Evolutionary conservation across 495 filamentous ascomycete genomes (phyloP), one percentile per base, ranked within the genome.

Genomic region (Penicillium subrubescens): DNA sequence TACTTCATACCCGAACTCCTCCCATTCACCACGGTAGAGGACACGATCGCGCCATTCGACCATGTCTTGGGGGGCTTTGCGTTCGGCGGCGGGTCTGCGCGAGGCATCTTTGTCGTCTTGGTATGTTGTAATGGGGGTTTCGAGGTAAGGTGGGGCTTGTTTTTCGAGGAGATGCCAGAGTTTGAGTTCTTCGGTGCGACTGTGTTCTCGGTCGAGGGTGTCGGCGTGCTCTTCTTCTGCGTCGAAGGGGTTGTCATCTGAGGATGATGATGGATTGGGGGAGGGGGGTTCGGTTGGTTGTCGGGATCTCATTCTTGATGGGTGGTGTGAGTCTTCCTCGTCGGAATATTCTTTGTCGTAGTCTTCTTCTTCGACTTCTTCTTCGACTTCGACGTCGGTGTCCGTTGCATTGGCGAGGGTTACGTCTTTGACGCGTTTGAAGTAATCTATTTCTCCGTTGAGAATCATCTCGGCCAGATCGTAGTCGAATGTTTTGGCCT

Each of bases 401-500:
- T 62, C 59, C 8, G 54, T 4, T 11, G 48, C 31, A 8, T 27
- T 39, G 2, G 31, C 27, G 5, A 27, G 52, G 14, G 21, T 23
- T 21, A 5, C 15, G 51, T 41, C 65, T 64, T 8, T 72, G 69
- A 29, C 67, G 71, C 21, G 61, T 53, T 27, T 62, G 64, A 61
- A 69, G 5, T 52, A 63, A 17, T 68, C 66, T 31, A 65, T 70
- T 39, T 48, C 35, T 11, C 61, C 68, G 31, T 73, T 75, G 33
- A 88, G 71, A 29, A 79, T 67, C 48, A 75, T 63, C 66, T 90
- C 88, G 10, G 88, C 83, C 57, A 88, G 83, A 29, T 85, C 74
- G 62, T 87, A 86, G 44, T 68, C 70, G 54, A 67, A 67, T 61
- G 43, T 34, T 5, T 21, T 27, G 5, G 73, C 43, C 53, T 69